phyloP scores from a whole-genome alignment of 75 land plant genomes.

The Cunninghamia lanceolata region DNA sequence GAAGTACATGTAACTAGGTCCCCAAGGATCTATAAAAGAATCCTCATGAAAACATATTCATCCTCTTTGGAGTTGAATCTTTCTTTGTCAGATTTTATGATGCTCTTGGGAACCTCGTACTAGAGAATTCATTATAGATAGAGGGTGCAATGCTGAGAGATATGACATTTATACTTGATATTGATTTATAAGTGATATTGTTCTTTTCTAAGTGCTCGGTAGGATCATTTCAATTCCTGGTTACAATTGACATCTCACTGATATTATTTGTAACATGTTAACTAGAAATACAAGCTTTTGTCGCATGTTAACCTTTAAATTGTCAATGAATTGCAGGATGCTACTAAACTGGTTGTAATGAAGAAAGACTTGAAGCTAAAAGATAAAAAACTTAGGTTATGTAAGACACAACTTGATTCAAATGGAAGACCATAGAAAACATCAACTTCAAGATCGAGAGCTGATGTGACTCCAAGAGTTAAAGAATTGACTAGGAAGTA shows the following conservation, averaged over 20 bases:
- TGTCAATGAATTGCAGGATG: slow-evolving; percentile 47
- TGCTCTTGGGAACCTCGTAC: neutral
- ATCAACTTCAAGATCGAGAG: slow-evolving; percentile 16
- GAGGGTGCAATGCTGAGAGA: neutral
- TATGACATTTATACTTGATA: neutral
- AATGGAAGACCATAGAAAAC: slow-evolving; percentile 17
- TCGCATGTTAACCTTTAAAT: neutral
- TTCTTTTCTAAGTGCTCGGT: neutral
- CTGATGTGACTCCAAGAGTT: slow-evolving; percentile 7
- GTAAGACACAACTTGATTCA: slow-evolving; percentile 41
- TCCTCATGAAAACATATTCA: too few species aligned
- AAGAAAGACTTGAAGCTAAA: slow-evolving; percentile 52
- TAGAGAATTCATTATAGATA: neutral
- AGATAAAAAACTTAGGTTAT: slow-evolving; percentile 70
- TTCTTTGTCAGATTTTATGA: neutral
- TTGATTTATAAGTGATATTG: neutral
- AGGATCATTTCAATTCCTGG: neutral
- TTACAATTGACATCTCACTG: neutral
- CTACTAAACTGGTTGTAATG: slow-evolving; percentile 50
- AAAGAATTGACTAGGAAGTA: neutral
- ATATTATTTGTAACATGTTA: neutral
- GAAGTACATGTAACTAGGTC: too few species aligned
- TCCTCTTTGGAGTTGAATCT: neutral
- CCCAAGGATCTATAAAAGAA: too few species aligned
- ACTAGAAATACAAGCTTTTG: neutral